Evolutionary conservation across 1,284 basidiomycete species (phyloP).

Genomic region (Sporisorium graminicola): DNA sequence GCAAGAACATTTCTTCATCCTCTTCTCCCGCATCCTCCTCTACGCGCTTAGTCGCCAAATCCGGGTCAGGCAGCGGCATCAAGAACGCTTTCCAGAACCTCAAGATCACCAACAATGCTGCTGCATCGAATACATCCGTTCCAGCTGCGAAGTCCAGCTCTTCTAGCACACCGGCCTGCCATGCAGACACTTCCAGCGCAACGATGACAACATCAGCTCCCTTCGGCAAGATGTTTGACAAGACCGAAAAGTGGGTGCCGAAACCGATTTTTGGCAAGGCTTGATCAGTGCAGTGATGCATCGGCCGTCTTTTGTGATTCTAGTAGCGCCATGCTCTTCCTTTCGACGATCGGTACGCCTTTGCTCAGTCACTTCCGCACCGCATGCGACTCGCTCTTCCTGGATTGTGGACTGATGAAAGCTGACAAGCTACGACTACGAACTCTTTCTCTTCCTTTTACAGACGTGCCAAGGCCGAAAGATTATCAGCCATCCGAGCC

Average conservation of each 20-base stretch:
- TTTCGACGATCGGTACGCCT: constrained; percentile 37
- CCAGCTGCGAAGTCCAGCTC: constrained; percentile 1
- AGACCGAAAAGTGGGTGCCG: constrained; percentile 64
- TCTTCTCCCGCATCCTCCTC: constrained; percentile 31
- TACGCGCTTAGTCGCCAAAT: constrained; percentile 7
- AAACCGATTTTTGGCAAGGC: constrained; percentile 58
- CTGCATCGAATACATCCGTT: constrained; percentile 1
- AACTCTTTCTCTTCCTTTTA: background rate
- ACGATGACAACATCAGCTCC: constrained; percentile 13
- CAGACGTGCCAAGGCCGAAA: constrained; percentile 57
- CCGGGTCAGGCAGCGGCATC: constrained; percentile 20
- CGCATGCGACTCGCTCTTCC: background rate
- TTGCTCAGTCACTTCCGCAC: background rate
- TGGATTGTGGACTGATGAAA: background rate
- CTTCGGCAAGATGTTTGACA: constrained; percentile 51
- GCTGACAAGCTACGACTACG: background rate
- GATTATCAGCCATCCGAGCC: constrained; percentile 54
- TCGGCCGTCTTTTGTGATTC: background rate
- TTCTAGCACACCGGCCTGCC: background rate
- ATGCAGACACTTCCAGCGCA: constrained; percentile 3
- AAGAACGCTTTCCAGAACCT: constrained; percentile 40
- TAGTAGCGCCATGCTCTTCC: constrained; percentile 8
- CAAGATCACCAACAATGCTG: constrained; percentile 28
- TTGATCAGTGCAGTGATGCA: constrained; percentile 22
- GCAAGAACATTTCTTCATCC: constrained; percentile 28